phyloP scores from a whole-genome alignment of 805 yeast species.

The Suhomyces emberorum region DNA sequence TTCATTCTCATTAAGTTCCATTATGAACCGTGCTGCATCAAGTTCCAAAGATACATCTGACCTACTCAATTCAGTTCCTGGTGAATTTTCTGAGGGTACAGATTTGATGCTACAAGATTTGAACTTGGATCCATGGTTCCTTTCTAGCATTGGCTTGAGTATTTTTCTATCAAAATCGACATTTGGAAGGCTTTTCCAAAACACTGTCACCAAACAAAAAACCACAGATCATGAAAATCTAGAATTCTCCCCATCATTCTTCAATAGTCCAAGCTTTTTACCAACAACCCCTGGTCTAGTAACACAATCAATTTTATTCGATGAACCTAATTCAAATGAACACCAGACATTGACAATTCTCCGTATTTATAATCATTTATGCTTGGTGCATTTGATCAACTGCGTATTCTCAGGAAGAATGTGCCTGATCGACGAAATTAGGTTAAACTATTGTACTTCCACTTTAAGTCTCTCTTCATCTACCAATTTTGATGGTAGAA shows the following conservation, averaged over 20 bases:
- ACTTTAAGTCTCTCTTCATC: slow-evolving; percentile 56
- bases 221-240: neutral
- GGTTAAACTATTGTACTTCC: slow-evolving; percentile 57
- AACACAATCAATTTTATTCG: slow-evolving; percentile 26
- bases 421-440: slow-evolving; percentile 57
- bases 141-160: slow-evolving; percentile 63
- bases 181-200: slow-evolving; percentile 35
- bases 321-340: slow-evolving; percentile 37
- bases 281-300: neutral
- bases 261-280: neutral
- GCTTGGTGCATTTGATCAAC: slow-evolving; percentile 63
- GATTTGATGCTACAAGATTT: slow-evolving; percentile 30
- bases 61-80: slow-evolving; percentile 8
- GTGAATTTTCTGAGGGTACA: slow-evolving; percentile 1
- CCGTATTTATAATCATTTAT: slow-evolving; percentile 70
- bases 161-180: slow-evolving; percentile 55
- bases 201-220: neutral
- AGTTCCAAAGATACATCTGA: slow-evolving; percentile 5
- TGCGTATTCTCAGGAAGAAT: slow-evolving; percentile 64
- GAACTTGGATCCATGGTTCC: slow-evolving; percentile 65
- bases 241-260: neutral
- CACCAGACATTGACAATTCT: slow-evolving; percentile 53
- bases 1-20: slow-evolving; percentile 55
- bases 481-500: slow-evolving; percentile 78
- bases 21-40: slow-evolving; percentile 14